Percentiles rank a stretch among this genome's conserved stretches.
phyloP scores from a whole-genome alignment of 225 moss, liverwort and hornwort species.

The Bryoerythrophyllum caledonicum region DNA sequence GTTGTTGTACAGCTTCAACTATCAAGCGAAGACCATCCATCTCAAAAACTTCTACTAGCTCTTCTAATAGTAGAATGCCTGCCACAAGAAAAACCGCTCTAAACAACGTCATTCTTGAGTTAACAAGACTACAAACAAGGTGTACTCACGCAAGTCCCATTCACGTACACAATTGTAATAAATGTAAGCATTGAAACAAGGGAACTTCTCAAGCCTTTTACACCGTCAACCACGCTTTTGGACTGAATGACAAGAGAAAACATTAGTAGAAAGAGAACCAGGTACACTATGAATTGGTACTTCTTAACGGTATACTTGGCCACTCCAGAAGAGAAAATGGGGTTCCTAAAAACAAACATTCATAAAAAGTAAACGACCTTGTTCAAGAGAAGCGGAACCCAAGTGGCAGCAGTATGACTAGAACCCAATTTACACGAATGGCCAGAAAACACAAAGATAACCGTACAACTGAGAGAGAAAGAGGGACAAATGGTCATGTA shows the following conservation, averaged over 20 bases:
- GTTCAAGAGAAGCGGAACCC: neutral
- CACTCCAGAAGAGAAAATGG: conserved; percentile 11
- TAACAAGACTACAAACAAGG: neutral
- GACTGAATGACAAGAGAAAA: neutral
- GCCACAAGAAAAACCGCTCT: conserved; percentile 10
- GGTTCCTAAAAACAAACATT: neutral
- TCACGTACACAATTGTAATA: neutral
- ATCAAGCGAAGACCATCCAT: conserved; percentile 64
- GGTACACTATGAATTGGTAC: neutral
- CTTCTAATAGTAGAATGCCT: conserved; percentile 87
- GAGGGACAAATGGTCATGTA: conserved; percentile 6
- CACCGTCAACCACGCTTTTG: conserved; percentile 7
- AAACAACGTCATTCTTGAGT: neutral
- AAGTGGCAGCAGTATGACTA: neutral
- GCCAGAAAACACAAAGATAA: neutral
- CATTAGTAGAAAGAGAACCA: neutral
- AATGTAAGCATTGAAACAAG: conserved; percentile 7
- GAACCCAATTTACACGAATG: neutral
- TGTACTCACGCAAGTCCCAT: conserved; percentile 4
- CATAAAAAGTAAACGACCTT: neutral
- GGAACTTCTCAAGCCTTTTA: neutral
- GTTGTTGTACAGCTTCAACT: conserved; percentile 74
- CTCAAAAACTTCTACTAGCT: conserved; percentile 70
- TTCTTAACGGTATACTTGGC: conserved; percentile 8
- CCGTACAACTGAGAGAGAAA: neutral